Conservation (phyloP, 306 rosid genomes). For the Nissolia schottii region DNA sequence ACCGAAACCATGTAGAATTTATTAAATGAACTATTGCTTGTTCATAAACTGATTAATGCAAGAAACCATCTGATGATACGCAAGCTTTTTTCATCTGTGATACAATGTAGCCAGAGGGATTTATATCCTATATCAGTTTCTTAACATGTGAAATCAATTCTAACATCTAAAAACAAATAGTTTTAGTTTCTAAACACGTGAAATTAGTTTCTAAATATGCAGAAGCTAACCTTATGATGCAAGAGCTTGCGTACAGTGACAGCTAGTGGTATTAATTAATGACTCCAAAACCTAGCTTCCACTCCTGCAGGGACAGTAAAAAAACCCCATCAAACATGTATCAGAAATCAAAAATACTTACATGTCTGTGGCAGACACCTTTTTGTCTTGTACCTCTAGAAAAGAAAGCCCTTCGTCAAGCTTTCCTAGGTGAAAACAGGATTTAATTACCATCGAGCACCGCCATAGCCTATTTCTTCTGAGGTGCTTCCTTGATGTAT, state of each 20-base stretch:
- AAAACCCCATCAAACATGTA: too few species aligned
- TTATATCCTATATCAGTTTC: neutral
- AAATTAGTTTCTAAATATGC: neutral
- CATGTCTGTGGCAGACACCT: too few species aligned
- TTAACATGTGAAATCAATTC: neutral
- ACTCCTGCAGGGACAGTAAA: slow-evolving; percentile 50
- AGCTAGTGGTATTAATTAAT: slow-evolving; percentile 62
- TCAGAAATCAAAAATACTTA: too few species aligned
- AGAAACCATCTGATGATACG: too few species aligned
- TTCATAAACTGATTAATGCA: too few species aligned
- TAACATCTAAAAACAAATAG: neutral
- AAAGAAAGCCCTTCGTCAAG: slow-evolving; percentile 70
- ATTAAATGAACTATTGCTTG: too few species aligned
- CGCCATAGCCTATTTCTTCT: slow-evolving; percentile 77
- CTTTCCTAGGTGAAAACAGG: slow-evolving; percentile 72
- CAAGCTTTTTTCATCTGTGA: too few species aligned
- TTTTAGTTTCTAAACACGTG: neutral
- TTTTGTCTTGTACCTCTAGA: too few species aligned
- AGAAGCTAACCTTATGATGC: slow-evolving; percentile 62
- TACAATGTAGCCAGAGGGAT: too few species aligned
- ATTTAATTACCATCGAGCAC: slow-evolving; percentile 61
- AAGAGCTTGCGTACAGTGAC: slow-evolving; percentile 56
- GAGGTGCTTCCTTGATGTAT: slow-evolving; percentile 80
- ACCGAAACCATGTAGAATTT: too few species aligned
- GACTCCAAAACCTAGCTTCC: slow-evolving; percentile 65